Evolutionary conservation across 345 rosid genomes (phyloP).

Genomic region (Geranium rotundifolium): DNA sequence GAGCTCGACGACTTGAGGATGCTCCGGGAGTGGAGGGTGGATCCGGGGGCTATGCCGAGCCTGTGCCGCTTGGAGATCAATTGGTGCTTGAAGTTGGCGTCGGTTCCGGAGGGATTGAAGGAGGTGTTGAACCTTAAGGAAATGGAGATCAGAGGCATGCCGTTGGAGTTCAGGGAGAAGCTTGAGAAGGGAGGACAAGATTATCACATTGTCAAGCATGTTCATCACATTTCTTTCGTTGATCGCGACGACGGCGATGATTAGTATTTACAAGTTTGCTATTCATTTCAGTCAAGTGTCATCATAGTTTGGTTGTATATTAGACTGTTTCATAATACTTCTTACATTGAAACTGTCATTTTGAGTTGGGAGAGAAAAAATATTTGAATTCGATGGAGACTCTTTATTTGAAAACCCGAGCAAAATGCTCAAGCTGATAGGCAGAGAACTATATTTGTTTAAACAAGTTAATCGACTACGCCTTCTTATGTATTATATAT

Average conservation of each 20-base stretch:
- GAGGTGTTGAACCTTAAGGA: not conserved
- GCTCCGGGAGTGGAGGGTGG: conserved; percentile 5
- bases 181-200: not conserved
- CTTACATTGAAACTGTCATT: too few relatives aligned
- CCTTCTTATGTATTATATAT: too few relatives aligned
- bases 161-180: conserved; percentile 1
- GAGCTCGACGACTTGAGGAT: not conserved
- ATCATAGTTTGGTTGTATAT: too few relatives aligned
- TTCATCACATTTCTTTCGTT: not conserved
- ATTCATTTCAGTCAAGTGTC: too few relatives aligned
- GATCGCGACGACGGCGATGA: not conserved
- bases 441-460: too few relatives aligned
- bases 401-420: too few relatives aligned
- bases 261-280: too few relatives aligned
- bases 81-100: not conserved
- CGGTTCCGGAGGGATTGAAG: conserved; percentile 2
- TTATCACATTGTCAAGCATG: not conserved
- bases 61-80: not conserved
- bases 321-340: too few relatives aligned
- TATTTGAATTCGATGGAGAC: too few relatives aligned
- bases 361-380: too few relatives aligned
- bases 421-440: too few relatives aligned
- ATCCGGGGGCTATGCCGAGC: conserved; percentile 5
- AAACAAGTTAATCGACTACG: too few relatives aligned
- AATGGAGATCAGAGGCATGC: conserved; percentile 3